Percentiles rank a stretch among this genome's conserved stretches.
These are phyloP conservation scores for Yamadazyma takamatsuzukensis DNA, from an alignment of 805 yeast species.

Conservation along the genomic window DNA sequence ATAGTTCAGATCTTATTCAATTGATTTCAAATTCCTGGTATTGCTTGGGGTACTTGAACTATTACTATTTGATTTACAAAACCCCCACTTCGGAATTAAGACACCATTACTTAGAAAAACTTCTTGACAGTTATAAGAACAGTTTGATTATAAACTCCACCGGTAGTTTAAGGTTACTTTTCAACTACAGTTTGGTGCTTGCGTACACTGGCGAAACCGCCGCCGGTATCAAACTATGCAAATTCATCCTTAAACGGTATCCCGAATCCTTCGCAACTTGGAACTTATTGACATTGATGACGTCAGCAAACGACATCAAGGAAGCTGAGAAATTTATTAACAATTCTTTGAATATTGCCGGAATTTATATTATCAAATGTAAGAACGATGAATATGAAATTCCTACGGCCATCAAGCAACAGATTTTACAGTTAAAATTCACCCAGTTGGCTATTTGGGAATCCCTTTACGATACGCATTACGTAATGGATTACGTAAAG, in stretches of 20 bases:
- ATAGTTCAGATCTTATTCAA: constrained; percentile 23
- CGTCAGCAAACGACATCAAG: constrained; percentile 35
- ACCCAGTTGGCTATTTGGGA: constrained; percentile 73
- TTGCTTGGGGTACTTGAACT: constrained; percentile 29
- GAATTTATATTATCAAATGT: constrained; percentile 25
- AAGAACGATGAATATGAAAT: constrained; percentile 21
- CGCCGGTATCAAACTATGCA: constrained; percentile 44
- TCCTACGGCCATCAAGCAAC: constrained; percentile 36
- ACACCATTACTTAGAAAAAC: constrained; percentile 12
- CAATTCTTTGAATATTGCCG: constrained; percentile 46
- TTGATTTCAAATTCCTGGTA: constrained; percentile 36
- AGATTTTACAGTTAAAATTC: constrained; percentile 63
- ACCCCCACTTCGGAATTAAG: constrained; percentile 20
- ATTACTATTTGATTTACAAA: constrained; percentile 24
- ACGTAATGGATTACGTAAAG: constrained; percentile 61
- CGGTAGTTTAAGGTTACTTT: constrained; percentile 25
- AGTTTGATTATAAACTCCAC: constrained; percentile 34
- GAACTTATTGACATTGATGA: constrained; percentile 63
- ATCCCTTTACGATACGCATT: constrained; percentile 50
- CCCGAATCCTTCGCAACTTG: constrained; percentile 61
- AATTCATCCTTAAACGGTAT: constrained; percentile 44
- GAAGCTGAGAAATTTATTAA: constrained; percentile 56
- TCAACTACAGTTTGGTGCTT: constrained; percentile 47
- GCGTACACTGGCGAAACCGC: constrained; percentile 42
- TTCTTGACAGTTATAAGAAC: constrained; percentile 28